Evolutionary conservation across 2,329 filamentous ascomycete species (phyloP), one percentile per base, ranked within the genome.

Genomic region (Onygenales sp.): DNA sequence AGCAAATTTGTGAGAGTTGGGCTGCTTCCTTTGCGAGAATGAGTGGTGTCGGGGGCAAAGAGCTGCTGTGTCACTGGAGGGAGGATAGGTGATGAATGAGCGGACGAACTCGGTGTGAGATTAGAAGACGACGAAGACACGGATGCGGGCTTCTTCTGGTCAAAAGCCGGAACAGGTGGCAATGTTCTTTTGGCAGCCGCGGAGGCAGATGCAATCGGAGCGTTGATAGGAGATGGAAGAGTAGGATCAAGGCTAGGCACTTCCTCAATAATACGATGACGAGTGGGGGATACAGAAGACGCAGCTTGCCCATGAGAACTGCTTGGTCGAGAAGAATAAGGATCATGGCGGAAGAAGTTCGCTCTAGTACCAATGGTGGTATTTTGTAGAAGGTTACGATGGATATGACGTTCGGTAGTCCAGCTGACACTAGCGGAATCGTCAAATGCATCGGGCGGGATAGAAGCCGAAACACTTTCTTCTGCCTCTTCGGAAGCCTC

Each of bases 361-460:
- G 34, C 17, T 14, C 46, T 33, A 32, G 46, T 49, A 39, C 46
- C 46, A 13, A 36, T 10, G 31, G 39, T 40, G 11, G 4, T 27
- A 21, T 49, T 32, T 10, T 27, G 34, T 13, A 36, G 46, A 14
- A 27, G 31, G 27, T 51, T 46, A 14, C 45, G 36, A 44, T 56
- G 36, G 9, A 58, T 42, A 14, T 50, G 33, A 37, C 57, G 57
- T 31, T 59, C 57, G 8, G 55, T 58, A 39, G 53, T 49, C 57
- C 57, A 59, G 43, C 57, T 59, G 42, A 57, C 36, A 37, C 57
- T 59, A 9, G 57, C 54, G 10, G 34, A 31, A 4, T 40, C 51
- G 36, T 40, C 33, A 17, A 42, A 34, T 11, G 43, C 36, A 46
- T 42, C 37, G 33, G 27, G 37, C 3, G 39, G 11, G 11, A 11